A percentile compares a stretch with the other conserved stretches of the same genome.
Evolutionary conservation across 106 monocot genomes (phyloP).

Genomic region (Dendrobium catenatum): DNA sequence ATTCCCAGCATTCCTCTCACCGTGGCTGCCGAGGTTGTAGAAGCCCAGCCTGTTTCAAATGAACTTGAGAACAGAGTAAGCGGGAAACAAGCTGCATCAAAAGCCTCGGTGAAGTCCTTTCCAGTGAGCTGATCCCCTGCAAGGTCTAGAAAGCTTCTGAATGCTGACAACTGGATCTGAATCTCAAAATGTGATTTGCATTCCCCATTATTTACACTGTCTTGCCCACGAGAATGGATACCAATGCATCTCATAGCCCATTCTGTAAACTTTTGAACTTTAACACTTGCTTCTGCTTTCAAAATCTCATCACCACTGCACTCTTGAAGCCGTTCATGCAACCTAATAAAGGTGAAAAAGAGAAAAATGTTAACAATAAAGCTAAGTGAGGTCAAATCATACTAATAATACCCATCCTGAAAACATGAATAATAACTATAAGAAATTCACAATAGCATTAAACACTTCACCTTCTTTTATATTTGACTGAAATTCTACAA

Average conservation of each 20-base stretch:
- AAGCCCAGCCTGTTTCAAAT: constrained; percentile 58
- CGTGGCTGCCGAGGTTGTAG: constrained; percentile 42
- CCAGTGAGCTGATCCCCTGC: constrained; percentile 51
- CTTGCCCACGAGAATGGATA: constrained; percentile 40
- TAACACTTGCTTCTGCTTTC: constrained; percentile 55
- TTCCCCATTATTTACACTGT: constrained; percentile 3
- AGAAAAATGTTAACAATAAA: not conserved
- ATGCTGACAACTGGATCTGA: constrained; percentile 59
- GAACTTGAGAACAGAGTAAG: constrained; percentile 69
- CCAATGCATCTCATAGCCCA: constrained; percentile 69
- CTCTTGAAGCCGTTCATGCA: constrained; percentile 61
- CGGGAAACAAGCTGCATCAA: constrained; percentile 74
- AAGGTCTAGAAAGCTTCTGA: constrained; percentile 58
- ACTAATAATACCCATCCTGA: not conserved
- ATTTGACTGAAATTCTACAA: not conserved
- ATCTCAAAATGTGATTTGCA: constrained; percentile 31
- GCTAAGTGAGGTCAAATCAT: not conserved
- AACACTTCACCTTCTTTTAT: not conserved
- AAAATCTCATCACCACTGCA: constrained; percentile 53
- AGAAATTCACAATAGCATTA: not conserved
- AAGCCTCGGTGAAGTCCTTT: constrained; percentile 63
- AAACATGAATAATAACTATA: not conserved
- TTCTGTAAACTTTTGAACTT: constrained; percentile 64
- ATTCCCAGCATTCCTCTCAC: constrained; percentile 59
- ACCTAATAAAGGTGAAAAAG: constrained; percentile 17